phyloP scores from a whole-genome alignment of 805 yeast genomes.

The Yarrowia osloensis region DNA sequence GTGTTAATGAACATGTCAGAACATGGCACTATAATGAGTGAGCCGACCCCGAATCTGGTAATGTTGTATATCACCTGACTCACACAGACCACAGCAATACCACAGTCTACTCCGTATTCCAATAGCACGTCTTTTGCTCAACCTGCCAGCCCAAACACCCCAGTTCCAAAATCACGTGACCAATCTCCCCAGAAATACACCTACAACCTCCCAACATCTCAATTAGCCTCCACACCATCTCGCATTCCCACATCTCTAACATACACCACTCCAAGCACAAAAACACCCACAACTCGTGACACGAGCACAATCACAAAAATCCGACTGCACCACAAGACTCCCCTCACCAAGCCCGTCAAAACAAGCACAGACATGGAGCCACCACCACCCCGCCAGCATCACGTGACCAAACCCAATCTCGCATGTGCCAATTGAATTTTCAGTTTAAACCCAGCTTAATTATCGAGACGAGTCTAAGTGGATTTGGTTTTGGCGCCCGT shows the following conservation, averaged over 20 bases:
- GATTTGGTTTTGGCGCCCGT: neutral
- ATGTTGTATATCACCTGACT: too few relatives aligned
- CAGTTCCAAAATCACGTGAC: neutral
- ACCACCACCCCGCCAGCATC: neutral
- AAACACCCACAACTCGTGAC: neutral
- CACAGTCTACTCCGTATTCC: neutral
- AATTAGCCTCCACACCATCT: neutral
- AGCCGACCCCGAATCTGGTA: too few relatives aligned
- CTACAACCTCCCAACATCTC: neutral
- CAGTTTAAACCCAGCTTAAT: conserved; percentile 27
- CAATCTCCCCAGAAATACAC: neutral
- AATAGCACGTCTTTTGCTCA: neutral
- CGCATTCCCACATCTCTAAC: neutral
- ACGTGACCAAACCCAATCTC: conserved; percentile 20
- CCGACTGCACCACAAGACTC: neutral
- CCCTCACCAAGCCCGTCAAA: neutral
- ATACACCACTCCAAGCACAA: neutral
- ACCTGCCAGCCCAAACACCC: neutral
- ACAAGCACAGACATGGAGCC: too few relatives aligned
- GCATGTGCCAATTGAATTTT: conserved; percentile 15
- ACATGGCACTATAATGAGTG: too few relatives aligned
- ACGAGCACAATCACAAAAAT: too few relatives aligned
- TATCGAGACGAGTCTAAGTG: neutral
- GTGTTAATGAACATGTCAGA: too few relatives aligned
- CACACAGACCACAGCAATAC: too few relatives aligned